A percentile compares a stretch with the other conserved stretches of the same genome.
Evolutionary conservation across 2,329 filamentous ascomycete genomes (phyloP).

Genomic region (Mycocentrospora acerina): DNA sequence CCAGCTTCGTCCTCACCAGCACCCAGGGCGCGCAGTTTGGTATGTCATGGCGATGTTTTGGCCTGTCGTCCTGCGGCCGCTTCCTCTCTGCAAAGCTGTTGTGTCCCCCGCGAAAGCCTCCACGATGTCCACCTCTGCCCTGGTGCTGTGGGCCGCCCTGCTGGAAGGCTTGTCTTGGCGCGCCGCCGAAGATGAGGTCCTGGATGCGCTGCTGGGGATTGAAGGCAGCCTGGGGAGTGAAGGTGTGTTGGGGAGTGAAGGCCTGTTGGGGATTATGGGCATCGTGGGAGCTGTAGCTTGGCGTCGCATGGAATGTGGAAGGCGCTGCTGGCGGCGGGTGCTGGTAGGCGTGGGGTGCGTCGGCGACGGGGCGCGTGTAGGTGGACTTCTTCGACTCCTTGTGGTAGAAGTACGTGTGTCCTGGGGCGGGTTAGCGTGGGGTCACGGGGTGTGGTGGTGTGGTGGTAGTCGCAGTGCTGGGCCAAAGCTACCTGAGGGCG

Average conservation of each 20-base stretch:
- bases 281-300: conserved; percentile 28
- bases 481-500: conserved; percentile 63
- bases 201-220: conserved; percentile 51
- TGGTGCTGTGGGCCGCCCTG: conserved; percentile 15
- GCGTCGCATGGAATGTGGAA: conserved; percentile 9
- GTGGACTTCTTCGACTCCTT: conserved; percentile 80
- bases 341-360: conserved; percentile 8
- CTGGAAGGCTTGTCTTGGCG: conserved; percentile 20
- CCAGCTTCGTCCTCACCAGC: conserved; percentile 88
- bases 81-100: conserved; percentile 61
- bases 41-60: conserved; percentile 75
- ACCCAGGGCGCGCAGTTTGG: conserved; percentile 85
- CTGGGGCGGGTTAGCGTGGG: conserved; percentile 43
- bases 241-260: conserved; percentile 37
- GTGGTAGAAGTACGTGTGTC: conserved; percentile 89
- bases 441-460: conserved; percentile 16
- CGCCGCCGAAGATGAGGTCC: conserved; percentile 43
- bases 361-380: conserved; percentile 67
- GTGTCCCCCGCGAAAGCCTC: conserved; percentile 47
- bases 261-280: conserved; percentile 51
- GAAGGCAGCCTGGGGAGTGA: conserved; percentile 49
- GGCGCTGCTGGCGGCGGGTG: conserved; percentile 5
- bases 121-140: conserved; percentile 40
- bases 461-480: too few relatives aligned
- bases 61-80: conserved; percentile 74